phyloP scores from a whole-genome alignment of 75 land plant species.

The Pinus taeda region DNA sequence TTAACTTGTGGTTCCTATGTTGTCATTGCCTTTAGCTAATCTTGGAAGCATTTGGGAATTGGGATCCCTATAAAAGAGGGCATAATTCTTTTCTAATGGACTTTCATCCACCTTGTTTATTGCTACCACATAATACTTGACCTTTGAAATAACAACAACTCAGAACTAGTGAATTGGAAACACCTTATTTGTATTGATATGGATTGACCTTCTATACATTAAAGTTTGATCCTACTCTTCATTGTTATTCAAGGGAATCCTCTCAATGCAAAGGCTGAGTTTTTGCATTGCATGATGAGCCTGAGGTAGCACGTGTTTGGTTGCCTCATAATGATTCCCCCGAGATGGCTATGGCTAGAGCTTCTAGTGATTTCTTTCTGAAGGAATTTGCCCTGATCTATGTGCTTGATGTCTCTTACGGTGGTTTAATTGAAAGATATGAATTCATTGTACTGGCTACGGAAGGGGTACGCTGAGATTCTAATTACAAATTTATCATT shows the following conservation, averaged over 20 bases:
- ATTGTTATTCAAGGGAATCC: slow-evolving; percentile 51
- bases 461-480: slow-evolving; percentile 62
- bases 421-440: slow-evolving; percentile 56
- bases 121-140: neutral
- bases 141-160: too few relatives aligned
- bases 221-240: slow-evolving; percentile 2
- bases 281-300: slow-evolving; percentile 84
- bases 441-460: slow-evolving; percentile 83
- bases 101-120: neutral
- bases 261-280: slow-evolving; percentile 85
- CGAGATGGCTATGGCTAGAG: slow-evolving; percentile 89
- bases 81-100: neutral
- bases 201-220: neutral
- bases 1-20: neutral
- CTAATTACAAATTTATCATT: neutral
- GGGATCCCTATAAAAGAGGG: neutral
- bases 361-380: slow-evolving; percentile 85
- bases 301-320: slow-evolving; percentile 89
- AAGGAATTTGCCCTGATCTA: slow-evolving; percentile 86
- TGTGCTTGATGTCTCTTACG: slow-evolving; percentile 68
- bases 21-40: neutral
- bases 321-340: slow-evolving; percentile 78
- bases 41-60: neutral
- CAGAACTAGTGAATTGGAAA: slow-evolving; percentile 1
- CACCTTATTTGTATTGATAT: neutral